Conservation (phyloP, 2,329 filamentous ascomycete species). For the Fusarium staphyleae region DNA sequence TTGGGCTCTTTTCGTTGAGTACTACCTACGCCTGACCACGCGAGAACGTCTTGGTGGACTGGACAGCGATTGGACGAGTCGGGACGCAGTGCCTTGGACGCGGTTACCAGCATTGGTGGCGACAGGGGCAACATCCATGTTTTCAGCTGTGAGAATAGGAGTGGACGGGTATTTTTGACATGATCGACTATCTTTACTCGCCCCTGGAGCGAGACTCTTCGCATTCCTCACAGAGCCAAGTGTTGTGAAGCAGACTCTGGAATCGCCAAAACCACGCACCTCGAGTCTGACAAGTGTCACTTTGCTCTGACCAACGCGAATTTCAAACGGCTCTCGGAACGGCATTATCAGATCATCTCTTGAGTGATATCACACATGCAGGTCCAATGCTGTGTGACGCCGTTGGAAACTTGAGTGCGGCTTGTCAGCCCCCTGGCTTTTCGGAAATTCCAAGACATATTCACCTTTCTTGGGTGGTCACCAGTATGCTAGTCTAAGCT, state of each 20-base stretch:
- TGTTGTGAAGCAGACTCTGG: not conserved
- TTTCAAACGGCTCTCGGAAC: conserved; percentile 17
- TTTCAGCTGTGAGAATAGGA: conserved; percentile 4
- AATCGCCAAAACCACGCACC: not conserved
- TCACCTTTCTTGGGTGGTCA: conserved; percentile 8
- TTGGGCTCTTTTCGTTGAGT: conserved; percentile 1
- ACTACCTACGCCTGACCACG: conserved; percentile 1
- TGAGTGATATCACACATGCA: conserved; percentile 18
- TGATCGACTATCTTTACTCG: too few species aligned
- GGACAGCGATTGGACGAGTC: conserved; percentile 3
- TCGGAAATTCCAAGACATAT: conserved; percentile 29
- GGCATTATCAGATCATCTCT: conserved; percentile 27
- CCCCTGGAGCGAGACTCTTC: not conserved
- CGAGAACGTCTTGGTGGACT: conserved; percentile 9
- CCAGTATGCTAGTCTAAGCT: not conserved
- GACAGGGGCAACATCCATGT: not conserved
- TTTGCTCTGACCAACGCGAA: conserved; percentile 2
- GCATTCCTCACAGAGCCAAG: not conserved
- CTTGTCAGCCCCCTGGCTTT: conserved; percentile 12
- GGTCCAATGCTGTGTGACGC: conserved; percentile 31
- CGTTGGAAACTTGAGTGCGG: conserved; percentile 21
- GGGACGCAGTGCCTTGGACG: not conserved
- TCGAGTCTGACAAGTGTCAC: not conserved
- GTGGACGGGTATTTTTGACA: too few species aligned
- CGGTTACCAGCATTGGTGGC: not conserved